Percentiles rank a stretch among this genome's conserved stretches.
Evolutionary conservation across 768 basidiomycete species (phyloP).

Genomic region (Lentinula lateritia): DNA sequence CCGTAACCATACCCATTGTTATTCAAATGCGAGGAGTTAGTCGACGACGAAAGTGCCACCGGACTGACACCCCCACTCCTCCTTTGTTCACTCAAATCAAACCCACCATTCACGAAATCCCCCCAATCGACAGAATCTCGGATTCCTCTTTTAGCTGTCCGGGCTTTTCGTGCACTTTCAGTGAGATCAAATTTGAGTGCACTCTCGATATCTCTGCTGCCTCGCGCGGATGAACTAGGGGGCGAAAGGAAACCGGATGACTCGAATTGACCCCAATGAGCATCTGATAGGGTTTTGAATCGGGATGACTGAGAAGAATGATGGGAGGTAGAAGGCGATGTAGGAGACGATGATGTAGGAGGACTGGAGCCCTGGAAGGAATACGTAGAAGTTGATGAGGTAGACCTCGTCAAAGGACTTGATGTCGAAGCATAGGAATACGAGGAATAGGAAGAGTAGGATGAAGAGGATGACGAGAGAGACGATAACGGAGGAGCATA

Average conservation of each 20-base stretch:
- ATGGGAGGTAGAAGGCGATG: background rate
- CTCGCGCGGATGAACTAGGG: conserved; percentile 14
- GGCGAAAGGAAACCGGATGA: conserved; percentile 60
- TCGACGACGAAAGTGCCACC: background rate
- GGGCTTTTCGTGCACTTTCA: conserved; percentile 71
- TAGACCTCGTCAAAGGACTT: background rate
- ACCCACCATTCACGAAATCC: background rate
- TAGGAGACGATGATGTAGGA: background rate
- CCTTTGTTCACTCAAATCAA: background rate
- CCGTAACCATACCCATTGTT: background rate
- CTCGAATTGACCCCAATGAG: conserved; percentile 93
- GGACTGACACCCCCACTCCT: background rate
- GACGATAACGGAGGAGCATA: background rate
- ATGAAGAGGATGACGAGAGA: background rate
- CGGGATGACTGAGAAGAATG: conserved; percentile 37
- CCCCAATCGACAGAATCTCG: background rate
- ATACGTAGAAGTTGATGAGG: background rate
- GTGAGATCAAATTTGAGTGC: conserved; percentile 91
- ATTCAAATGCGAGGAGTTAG: background rate
- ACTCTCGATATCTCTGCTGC: conserved; percentile 35
- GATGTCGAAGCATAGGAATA: background rate
- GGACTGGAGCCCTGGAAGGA: background rate
- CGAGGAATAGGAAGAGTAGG: background rate
- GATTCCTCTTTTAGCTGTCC: conserved; percentile 10
- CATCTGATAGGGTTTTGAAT: conserved; percentile 76